Percentiles rank a stretch among this genome's conserved stretches.
Evolutionary conservation across 345 rosid species (phyloP).

Genomic region (Citrus inodora): DNA sequence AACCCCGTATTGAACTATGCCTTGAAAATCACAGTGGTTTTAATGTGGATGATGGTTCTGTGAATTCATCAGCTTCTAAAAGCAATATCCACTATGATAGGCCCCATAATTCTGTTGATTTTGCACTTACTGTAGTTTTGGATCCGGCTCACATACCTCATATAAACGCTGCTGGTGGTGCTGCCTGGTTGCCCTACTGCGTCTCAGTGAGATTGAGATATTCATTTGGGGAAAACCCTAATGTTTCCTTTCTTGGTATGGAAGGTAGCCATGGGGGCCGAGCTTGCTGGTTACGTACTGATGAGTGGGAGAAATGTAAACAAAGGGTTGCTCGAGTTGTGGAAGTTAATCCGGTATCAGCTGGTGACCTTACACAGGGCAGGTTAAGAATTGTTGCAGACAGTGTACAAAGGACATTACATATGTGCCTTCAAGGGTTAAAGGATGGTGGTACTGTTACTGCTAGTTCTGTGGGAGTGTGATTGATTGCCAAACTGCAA

Average conservation of each 20-base stretch:
- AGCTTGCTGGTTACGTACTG: conserved; percentile 77
- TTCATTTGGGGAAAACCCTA: conserved; percentile 63
- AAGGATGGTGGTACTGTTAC: conserved; percentile 42
- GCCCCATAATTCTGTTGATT: conserved; percentile 78
- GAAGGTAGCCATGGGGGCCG: conserved; percentile 99
- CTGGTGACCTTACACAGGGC: conserved; percentile 64
- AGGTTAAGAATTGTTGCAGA: conserved; percentile 81
- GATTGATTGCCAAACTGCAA: background rate
- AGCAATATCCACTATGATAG: conserved; percentile 89
- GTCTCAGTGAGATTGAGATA: conserved; percentile 84
- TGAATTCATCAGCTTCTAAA: conserved; percentile 52
- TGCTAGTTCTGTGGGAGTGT: conserved; percentile 21
- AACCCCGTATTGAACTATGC: conserved; percentile 85
- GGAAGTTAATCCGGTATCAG: conserved; percentile 44
- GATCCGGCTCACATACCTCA: conserved; percentile 89
- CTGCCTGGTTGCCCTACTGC: conserved; percentile 97
- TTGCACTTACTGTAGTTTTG: conserved; percentile 84
- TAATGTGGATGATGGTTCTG: conserved; percentile 32
- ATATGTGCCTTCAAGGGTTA: conserved; percentile 69
- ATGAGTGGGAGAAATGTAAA: conserved; percentile 95
- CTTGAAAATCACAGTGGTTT: conserved; percentile 85
- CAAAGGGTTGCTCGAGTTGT: conserved; percentile 69
- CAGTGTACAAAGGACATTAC: conserved; percentile 64
- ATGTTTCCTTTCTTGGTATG: conserved; percentile 69
- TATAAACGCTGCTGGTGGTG: conserved; percentile 93